Evolutionary conservation across 331 rosid genomes (phyloP), one percentile per base, ranked within the genome.

Genomic region (Rhamnella rubrinervis): DNA sequence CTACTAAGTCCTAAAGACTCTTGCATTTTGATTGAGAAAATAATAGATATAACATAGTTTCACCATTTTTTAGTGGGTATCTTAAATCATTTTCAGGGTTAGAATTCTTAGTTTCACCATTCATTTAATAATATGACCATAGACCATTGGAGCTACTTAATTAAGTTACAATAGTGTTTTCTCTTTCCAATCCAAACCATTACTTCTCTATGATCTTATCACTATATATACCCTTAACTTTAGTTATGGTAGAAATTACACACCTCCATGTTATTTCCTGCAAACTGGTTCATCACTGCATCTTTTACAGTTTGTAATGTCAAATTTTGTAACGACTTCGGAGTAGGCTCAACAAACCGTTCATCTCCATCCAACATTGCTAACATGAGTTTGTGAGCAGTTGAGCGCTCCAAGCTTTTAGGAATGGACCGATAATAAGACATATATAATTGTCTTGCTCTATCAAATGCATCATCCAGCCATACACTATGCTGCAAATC

Each of bases 361-460:
- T 95, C 99, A 55, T 95, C 99, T 59, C 96, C 96, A 71, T 87
- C 89, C 85, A 91, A 71, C 99, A 95, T 95, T 73, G 97, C 99
- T 65, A 86, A 77, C 97, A 95, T 91, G 82, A 95, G 99, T 79
- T 95, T 95, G 83, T 95, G 97, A 73, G 99, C 99, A 84, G 99
- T 95, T 57, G 97, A 91, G 21, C 99, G 97, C 81, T 91, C 99
- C 88, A 95, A 80, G 84, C 99, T 95, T 87, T 95, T 95, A 44
- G 99, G 97, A 79, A 95, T 95, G 73, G 99, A 95, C 67, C 96
- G 90, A 67, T 91, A 91, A 85, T 91, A 91, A 40, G 99, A 91
- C 76, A 95, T 74, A 77, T 95, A 95, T 80, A 95, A 75, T 70
- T 95, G 99, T 77, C 89, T 84, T 67, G 97, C 99, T 86, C 99